Evolutionary conservation across 176 grass and related monocot species (phyloP).

Genomic region (Bonia amplexicaulis): DNA sequence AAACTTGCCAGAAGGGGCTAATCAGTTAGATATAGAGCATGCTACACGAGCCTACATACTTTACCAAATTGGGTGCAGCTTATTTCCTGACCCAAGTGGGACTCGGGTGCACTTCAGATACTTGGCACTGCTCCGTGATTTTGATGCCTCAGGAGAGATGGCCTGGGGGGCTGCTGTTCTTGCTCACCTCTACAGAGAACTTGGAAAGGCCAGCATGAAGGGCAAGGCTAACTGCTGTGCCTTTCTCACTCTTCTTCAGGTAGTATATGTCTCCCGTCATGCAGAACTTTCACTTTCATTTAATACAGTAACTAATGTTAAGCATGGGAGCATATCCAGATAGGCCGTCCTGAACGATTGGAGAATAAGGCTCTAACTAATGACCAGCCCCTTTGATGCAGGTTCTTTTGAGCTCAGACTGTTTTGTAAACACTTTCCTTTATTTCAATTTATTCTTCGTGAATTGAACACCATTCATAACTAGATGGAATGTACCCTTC

Average conservation of each 20-base stretch:
- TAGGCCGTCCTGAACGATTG: slow-evolving; percentile 37
- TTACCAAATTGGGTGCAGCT: slow-evolving; percentile 51
- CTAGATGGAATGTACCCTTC: slow-evolving; percentile 41
- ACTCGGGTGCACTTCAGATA: slow-evolving; percentile 45
- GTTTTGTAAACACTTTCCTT: neutral
- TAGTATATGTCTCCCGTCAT: neutral
- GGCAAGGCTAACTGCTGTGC: slow-evolving; percentile 46
- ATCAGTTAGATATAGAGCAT: slow-evolving; percentile 29
- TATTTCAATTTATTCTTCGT: neutral
- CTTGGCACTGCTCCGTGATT: slow-evolving; percentile 43
- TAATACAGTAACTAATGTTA: neutral
- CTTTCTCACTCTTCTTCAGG: slow-evolving; percentile 53
- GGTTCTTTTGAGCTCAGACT: slow-evolving; percentile 26
- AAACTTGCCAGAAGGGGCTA: slow-evolving; percentile 27
- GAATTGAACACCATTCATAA: slow-evolving; percentile 3
- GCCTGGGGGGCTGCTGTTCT: slow-evolving; percentile 51
- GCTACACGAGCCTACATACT: slow-evolving; percentile 40
- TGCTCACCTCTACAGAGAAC: slow-evolving; percentile 50
- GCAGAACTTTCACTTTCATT: neutral
- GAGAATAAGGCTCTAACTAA: slow-evolving; percentile 22
- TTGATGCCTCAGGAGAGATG: slow-evolving; percentile 45
- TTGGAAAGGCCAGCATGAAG: slow-evolving; percentile 52
- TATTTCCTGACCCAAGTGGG: slow-evolving; percentile 54
- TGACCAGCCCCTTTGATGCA: slow-evolving; percentile 50
- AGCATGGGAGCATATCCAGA: slow-evolving; percentile 51